These are phyloP conservation scores for Saccharomycodes ludwigii DNA, from an alignment of 805 yeast genomes.

Conservation along the genomic window DNA sequence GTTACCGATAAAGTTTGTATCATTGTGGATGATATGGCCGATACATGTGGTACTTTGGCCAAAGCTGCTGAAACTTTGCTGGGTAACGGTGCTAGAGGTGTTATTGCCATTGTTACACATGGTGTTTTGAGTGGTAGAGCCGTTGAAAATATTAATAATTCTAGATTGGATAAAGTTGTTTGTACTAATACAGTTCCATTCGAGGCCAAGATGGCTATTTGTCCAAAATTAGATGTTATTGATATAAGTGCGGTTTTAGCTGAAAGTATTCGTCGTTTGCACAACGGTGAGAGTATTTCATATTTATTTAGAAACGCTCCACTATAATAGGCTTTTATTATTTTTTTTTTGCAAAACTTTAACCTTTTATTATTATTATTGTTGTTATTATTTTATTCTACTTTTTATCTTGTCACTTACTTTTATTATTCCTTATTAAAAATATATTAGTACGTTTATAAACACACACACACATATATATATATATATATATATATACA, in stretches of 20 bases:
- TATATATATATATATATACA: no score
- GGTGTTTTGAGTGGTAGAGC: slow-evolving; percentile 89
- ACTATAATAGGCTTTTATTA: not conserved
- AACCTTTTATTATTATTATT: no score
- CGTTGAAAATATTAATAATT: slow-evolving; percentile 51
- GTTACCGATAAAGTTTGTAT: slow-evolving; percentile 74
- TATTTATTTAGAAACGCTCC: slow-evolving; percentile 70
- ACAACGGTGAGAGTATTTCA: slow-evolving; percentile 91
- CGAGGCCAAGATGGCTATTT: slow-evolving; percentile 41
- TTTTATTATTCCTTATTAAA: no score
- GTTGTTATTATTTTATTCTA: no score
- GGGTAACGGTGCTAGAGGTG: slow-evolving; percentile 70
- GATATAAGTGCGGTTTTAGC: slow-evolving; percentile 84
- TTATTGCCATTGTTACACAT: slow-evolving; percentile 90
- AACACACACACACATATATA: no score
- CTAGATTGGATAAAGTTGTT: slow-evolving; percentile 59
- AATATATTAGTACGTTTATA: no score
- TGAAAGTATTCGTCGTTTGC: slow-evolving; percentile 87
- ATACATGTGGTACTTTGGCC: slow-evolving; percentile 92
- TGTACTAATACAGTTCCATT: slow-evolving; percentile 93
- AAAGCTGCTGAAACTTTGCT: slow-evolving; percentile 86
- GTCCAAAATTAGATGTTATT: slow-evolving; percentile 64
- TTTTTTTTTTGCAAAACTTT: no score
- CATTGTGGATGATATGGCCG: slow-evolving; percentile 95
- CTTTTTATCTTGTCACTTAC: no score